Conservation (phyloP, 2,329 filamentous ascomycete species). For the Sporothrix euskadiensis region DNA sequence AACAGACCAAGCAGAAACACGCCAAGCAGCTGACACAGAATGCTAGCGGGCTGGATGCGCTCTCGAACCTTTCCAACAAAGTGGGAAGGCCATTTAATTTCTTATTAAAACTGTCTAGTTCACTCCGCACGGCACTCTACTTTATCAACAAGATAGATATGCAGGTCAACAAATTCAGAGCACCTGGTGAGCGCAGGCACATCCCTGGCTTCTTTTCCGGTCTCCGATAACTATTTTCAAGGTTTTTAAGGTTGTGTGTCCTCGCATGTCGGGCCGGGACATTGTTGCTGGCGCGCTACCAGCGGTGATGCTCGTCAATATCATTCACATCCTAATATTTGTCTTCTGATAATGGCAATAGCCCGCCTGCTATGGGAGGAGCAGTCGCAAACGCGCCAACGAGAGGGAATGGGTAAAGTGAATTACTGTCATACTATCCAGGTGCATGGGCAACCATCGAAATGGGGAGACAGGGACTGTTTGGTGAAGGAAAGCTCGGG, state of each 20-base stretch:
- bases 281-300: not conserved
- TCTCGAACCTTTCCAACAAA: not conserved
- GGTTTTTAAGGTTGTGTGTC: not conserved
- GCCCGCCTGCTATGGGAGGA: not conserved
- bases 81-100: not conserved
- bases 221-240: not conserved
- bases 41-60: not conserved
- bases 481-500: not conserved
- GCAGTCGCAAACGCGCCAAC: not conserved
- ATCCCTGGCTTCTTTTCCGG: not conserved
- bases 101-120: no score
- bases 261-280: not conserved
- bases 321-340: not conserved
- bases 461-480: not conserved
- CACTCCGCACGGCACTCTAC: slow-evolving; percentile 3
- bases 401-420: not conserved
- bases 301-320: slow-evolving; percentile 1
- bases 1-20: slow-evolving; percentile 12
- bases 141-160: not conserved
- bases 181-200: slow-evolving; percentile 3
- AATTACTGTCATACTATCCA: not conserved
- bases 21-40: slow-evolving; percentile 3
- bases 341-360: slow-evolving; percentile 11
- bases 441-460: not conserved
- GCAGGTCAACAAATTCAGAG: not conserved